Base-by-base conservation (phyloP, 768 basidiomycete species). In the Rhodosporidiobolus odoratus region DNA sequence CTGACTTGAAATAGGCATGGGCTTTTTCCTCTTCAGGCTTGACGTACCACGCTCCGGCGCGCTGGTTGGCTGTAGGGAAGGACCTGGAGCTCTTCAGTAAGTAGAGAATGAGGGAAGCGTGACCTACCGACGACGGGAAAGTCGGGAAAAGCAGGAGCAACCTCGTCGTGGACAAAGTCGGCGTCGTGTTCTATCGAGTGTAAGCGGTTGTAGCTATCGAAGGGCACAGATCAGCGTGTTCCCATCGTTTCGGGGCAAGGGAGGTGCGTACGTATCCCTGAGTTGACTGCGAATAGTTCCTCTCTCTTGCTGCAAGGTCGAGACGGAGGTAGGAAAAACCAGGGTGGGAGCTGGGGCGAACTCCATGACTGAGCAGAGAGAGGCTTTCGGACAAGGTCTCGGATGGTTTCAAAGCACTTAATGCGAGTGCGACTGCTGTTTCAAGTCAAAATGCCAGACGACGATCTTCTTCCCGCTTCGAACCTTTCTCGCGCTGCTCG, bases 31-130 rank as follows among this genome's bases (percentile, higher is more conserved):
- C 84, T 12, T 75, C 16, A 27, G 92, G 90, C 75, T 92, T 84
- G 10, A 88, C 86, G 78, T 96, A 97, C 94, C 94, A 98, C 12
- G 88, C 88, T 6, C 95, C 95, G 76, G 93, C 96, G 32, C 95
- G 86, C 76, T 93, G 84, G 78, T 98, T 98, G 5, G 95, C 92
- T 90, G 63, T 41, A 45, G 15, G 48, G 15, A 34, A 47, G 25
- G 7, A 47, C n/a, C 17, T 52, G 1, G 8, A 9, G 23, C 5
- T 53, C 34, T 58, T 25, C n/a, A 32, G n/a, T 15, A 23, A 9
- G n/a, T 66, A 35, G 64, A 59, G 40, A 40, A 23, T n/a, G 23
- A 54, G 45, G n/a, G 40, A 27, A n/a, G 12, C 19, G 57, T 21
- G 21, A 23, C 65, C 35, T 12, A 62, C 89, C 86, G 19, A 89